These are phyloP conservation scores for Hygrocybe coccinea DNA, from an alignment of 768 basidiomycete species.

Conservation along the genomic window DNA sequence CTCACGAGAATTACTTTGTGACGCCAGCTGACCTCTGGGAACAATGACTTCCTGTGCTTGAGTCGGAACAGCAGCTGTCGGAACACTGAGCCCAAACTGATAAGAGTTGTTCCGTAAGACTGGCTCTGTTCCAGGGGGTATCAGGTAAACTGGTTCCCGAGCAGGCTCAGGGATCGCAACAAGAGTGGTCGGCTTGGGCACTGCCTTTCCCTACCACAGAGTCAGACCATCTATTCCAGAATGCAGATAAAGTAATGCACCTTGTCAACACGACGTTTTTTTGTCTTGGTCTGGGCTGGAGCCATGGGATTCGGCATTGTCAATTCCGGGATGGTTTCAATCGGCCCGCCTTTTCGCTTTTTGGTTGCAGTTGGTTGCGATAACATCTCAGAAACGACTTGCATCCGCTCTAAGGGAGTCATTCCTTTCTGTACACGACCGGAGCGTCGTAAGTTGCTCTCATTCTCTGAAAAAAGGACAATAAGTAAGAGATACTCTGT, in stretches of 20 bases:
- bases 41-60: neutral
- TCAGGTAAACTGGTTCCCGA: neutral
- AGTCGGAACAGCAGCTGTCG: neutral
- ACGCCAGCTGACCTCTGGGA: neutral
- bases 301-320: neutral
- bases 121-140: neutral
- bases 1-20: neutral
- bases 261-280: neutral
- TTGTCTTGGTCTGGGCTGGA: neutral
- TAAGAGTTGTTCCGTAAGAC: neutral
- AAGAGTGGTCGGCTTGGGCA: neutral
- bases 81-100: neutral
- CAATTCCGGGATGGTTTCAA: neutral
- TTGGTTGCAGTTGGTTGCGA: neutral
- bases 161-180: neutral
- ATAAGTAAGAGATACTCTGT: no score
- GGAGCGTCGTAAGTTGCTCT: neutral
- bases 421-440: neutral
- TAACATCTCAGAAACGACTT: neutral
- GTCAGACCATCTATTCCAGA: neutral
- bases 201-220: neutral
- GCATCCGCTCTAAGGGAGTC: neutral
- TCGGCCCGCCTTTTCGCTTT: neutral
- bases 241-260: neutral
- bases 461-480: no score